phyloP scores from a whole-genome alignment of 495 filamentous ascomycete species.

The Neurospora tetraspora region DNA sequence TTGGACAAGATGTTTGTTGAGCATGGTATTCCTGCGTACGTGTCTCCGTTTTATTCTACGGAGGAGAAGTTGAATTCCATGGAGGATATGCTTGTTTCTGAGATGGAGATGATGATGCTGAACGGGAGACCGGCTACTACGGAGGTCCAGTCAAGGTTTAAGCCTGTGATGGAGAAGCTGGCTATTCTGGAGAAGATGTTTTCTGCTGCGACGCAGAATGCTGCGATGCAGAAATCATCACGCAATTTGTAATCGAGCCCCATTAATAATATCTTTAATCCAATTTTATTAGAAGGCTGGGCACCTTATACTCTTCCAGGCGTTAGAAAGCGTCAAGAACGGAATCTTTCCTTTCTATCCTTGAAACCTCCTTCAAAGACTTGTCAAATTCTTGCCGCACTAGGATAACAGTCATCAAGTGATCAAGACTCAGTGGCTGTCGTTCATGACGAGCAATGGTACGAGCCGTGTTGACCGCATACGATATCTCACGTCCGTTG shows the following conservation, averaged over 20 bases:
- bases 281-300: neutral
- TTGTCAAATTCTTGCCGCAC: neutral
- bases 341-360: slow-evolving; percentile 1
- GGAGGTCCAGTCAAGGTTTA: neutral
- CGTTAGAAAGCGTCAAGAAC: neutral
- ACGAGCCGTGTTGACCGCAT: slow-evolving; percentile 25
- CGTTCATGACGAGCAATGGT: slow-evolving; percentile 21
- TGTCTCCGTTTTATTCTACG: neutral
- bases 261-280: neutral
- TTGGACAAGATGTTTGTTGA: neutral
- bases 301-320: neutral
- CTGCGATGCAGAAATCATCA: too few species aligned
- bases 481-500: slow-evolving; percentile 28
- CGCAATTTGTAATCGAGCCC: neutral
- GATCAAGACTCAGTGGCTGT: neutral
- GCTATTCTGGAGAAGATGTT: slow-evolving; percentile 3
- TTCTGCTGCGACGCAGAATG: neutral
- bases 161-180: neutral
- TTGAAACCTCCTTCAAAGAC: neutral
- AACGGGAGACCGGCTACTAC: neutral
- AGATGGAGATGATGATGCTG: neutral
- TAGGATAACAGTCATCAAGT: neutral
- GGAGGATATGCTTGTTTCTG: neutral
- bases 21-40: neutral
- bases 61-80: neutral